Percentiles rank a stretch among this genome's conserved stretches.
phyloP scores from a whole-genome alignment of 208 protist species.

The Acanthamoeba healyi region DNA sequence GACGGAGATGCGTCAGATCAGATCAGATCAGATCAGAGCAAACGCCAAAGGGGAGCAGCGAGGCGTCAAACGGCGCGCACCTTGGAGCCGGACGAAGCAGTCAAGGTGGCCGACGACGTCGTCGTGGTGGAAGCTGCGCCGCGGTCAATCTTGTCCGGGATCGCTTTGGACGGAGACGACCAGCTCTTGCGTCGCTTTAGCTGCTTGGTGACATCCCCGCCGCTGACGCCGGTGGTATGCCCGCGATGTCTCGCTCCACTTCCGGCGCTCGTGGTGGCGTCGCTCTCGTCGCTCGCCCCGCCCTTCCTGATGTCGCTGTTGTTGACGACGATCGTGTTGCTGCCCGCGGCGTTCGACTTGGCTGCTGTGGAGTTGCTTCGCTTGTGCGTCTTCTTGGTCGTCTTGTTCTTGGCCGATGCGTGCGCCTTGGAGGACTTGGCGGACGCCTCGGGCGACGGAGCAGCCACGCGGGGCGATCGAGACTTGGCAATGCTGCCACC shows the following conservation, averaged over 20 bases:
- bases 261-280: not conserved
- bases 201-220: not conserved
- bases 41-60: not conserved
- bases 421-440: not conserved
- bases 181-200: constrained; percentile 36
- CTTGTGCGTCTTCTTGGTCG: not conserved
- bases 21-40: not conserved
- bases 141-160: constrained; percentile 46
- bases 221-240: not conserved
- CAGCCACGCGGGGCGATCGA: not conserved
- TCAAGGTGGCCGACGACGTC: not conserved
- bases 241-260: not conserved
- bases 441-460: not conserved
- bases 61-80: not conserved
- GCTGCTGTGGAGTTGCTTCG: constrained; percentile 16
- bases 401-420: too few species aligned
- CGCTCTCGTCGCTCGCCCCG: constrained; percentile 35
- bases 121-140: not conserved
- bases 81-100: not conserved
- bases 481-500: not conserved
- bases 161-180: not conserved
- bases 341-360: not conserved
- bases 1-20: too few species aligned
- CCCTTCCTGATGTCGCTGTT: not conserved
- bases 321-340: not conserved